A percentile compares a stretch with the other conserved stretches of the same genome.
Evolutionary conservation across 2,329 filamentous ascomycete species (phyloP).

Genomic region (Neonectria sp.): DNA sequence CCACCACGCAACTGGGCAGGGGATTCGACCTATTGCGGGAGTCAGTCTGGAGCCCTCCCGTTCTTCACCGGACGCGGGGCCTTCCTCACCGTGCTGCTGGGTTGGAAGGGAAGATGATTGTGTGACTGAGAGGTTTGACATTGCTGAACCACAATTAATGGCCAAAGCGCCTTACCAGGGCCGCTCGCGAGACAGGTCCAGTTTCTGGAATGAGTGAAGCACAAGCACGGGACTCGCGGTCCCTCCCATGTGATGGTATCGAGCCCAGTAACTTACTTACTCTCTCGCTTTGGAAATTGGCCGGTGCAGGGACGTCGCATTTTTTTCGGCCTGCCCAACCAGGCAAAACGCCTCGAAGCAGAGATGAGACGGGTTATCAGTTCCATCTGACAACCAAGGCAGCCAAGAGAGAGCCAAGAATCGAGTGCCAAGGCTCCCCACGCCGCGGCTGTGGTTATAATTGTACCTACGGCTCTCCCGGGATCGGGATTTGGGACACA

Average conservation of each 20-base stretch:
- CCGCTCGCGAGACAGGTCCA: conserved; percentile 4
- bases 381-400: neutral
- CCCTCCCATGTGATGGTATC: conserved; percentile 2
- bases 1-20: neutral
- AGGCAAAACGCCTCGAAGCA: neutral
- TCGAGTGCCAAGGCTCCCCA: neutral
- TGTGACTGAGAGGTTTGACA: conserved; percentile 34
- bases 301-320: neutral
- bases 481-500: neutral
- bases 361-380: neutral
- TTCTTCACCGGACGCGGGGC: neutral
- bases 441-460: neutral
- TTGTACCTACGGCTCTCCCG: neutral
- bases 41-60: conserved; percentile 3
- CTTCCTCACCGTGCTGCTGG: neutral
- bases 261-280: neutral
- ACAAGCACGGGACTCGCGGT: conserved; percentile 8
- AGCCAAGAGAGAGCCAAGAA: neutral
- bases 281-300: neutral
- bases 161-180: conserved; percentile 23
- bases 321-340: conserved; percentile 6
- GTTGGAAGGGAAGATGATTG: neutral
- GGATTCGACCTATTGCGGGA: neutral
- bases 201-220: conserved; percentile 14
- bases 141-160: conserved; percentile 34